Percentiles rank a stretch among this genome's conserved stretches.
These are phyloP conservation scores for Backusella luteola DNA, from an alignment of 192 early-diverging fungal species.

Conservation along the genomic window DNA sequence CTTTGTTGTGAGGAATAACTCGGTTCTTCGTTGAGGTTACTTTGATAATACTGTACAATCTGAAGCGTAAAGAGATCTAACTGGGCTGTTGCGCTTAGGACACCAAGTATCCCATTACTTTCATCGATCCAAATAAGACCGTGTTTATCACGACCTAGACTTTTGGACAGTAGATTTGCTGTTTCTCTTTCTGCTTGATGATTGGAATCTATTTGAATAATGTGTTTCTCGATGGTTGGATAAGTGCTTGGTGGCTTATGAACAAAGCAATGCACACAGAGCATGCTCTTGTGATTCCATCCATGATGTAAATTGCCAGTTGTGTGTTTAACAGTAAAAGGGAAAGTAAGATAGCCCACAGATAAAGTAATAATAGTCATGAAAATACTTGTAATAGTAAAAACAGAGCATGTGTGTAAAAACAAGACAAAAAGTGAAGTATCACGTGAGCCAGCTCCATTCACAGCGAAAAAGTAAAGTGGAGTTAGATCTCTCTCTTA, in stretches of 20 bases:
- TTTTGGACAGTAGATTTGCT: neutral
- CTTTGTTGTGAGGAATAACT: neutral
- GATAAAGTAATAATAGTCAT: conserved; percentile 8
- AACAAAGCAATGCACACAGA: conserved; percentile 18
- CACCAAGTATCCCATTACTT: neutral
- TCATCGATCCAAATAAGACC: neutral
- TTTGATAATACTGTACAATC: conserved; percentile 10
- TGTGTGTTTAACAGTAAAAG: conserved; percentile 6
- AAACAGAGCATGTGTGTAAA: neutral
- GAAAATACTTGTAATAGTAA: neutral
- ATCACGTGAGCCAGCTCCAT: neutral
- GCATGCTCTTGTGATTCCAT: conserved; percentile 5
- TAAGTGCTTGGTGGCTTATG: conserved; percentile 11
- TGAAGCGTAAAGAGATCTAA: conserved; percentile 1
- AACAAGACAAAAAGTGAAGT: neutral
- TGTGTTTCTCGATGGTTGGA: conserved; percentile 21
- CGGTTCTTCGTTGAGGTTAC: neutral
- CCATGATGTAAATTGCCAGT: neutral
- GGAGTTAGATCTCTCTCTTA: neutral
- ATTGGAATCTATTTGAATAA: conserved; percentile 11
- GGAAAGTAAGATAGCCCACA: conserved; percentile 5
- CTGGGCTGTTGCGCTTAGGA: neutral
- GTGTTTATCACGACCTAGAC: neutral
- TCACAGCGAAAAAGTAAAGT: neutral
- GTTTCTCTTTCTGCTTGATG: neutral